Evolutionary conservation across 2,329 filamentous ascomycete genomes (phyloP).

Genomic region (Berkeleyomyces basicola): DNA sequence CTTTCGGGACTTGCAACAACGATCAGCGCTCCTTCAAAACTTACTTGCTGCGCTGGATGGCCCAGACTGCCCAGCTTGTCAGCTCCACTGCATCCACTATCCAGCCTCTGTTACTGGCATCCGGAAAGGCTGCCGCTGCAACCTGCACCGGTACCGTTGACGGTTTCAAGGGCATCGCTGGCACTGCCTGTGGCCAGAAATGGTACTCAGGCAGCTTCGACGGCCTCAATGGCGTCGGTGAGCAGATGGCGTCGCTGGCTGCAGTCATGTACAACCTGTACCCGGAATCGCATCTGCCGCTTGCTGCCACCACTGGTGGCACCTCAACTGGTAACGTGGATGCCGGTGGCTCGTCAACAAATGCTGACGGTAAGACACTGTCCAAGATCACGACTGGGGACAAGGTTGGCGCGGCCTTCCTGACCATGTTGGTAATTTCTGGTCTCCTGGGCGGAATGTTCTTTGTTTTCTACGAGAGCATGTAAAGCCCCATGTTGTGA

Average conservation of each 20-base stretch:
- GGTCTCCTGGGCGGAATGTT: slow-evolving; percentile 33
- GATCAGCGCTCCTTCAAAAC: slow-evolving; percentile 66
- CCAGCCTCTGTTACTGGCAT: slow-evolving; percentile 32
- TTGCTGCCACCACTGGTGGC: slow-evolving; percentile 40
- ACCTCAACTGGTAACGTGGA: slow-evolving; percentile 33
- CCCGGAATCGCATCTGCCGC: slow-evolving; percentile 25
- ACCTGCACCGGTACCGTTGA: slow-evolving; percentile 32
- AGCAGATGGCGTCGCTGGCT: slow-evolving; percentile 52
- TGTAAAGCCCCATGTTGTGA: slow-evolving; percentile 11
- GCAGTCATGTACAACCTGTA: slow-evolving; percentile 46
- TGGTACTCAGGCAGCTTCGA: slow-evolving; percentile 43
- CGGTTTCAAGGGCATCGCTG: slow-evolving; percentile 33
- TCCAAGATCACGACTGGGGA: slow-evolving; percentile 32
- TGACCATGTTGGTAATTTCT: slow-evolving; percentile 33
- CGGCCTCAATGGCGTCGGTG: slow-evolving; percentile 43
- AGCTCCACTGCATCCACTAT: slow-evolving; percentile 34
- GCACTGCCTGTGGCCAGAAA: slow-evolving; percentile 49
- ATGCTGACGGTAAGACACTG: slow-evolving; percentile 20
- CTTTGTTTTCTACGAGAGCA: slow-evolving; percentile 23
- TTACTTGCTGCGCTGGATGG: slow-evolving; percentile 52
- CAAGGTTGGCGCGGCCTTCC: slow-evolving; percentile 37
- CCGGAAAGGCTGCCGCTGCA: slow-evolving; percentile 34
- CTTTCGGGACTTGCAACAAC: slow-evolving; percentile 41
- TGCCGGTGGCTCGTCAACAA: slow-evolving; percentile 22
- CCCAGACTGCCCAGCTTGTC: slow-evolving; percentile 36